Evolutionary conservation across 2,329 filamentous ascomycete genomes (phyloP).

Genomic region (Aureobasidium lini): DNA sequence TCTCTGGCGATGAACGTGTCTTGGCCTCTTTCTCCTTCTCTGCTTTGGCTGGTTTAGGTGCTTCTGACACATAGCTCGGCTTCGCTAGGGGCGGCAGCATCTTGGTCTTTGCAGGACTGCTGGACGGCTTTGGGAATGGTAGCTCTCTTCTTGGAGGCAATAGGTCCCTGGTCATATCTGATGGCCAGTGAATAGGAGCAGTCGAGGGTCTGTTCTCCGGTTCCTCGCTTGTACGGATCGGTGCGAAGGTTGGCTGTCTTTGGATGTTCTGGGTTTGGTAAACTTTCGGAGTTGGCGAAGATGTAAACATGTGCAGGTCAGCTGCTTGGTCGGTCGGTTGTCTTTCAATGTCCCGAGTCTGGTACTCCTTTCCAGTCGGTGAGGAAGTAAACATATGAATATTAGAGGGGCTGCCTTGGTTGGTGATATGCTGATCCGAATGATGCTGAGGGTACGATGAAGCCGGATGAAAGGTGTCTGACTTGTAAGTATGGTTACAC

Average conservation of each 20-base stretch:
- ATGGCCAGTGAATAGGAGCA: slow-evolving; percentile 2
- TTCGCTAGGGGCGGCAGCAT: slow-evolving; percentile 29
- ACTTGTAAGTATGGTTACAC: background rate
- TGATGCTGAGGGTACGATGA: background rate
- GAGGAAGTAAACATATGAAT: background rate
- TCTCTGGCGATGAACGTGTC: background rate
- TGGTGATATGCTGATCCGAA: background rate
- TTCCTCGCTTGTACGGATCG: background rate
- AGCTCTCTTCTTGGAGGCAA: slow-evolving; percentile 8
- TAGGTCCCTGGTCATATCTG: background rate
- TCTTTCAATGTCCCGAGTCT: background rate
- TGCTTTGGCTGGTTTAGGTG: background rate
- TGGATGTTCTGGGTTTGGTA: background rate
- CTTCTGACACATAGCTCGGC: slow-evolving; percentile 24
- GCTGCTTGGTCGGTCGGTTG: background rate
- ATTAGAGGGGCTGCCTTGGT: background rate
- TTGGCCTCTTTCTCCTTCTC: background rate
- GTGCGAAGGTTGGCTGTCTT: slow-evolving; percentile 6
- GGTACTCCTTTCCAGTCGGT: background rate
- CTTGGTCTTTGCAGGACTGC: background rate
- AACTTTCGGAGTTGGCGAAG: background rate
- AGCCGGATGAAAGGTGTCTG: background rate
- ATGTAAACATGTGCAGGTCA: background rate
- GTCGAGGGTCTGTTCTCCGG: background rate
- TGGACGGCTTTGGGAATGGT: background rate